A percentile compares a stretch with the other conserved stretches of the same genome.
These are phyloP conservation scores for Lunularia cruciata DNA, from an alignment of 225 moss, liverwort and hornwort genomes.

Conservation along the genomic window DNA sequence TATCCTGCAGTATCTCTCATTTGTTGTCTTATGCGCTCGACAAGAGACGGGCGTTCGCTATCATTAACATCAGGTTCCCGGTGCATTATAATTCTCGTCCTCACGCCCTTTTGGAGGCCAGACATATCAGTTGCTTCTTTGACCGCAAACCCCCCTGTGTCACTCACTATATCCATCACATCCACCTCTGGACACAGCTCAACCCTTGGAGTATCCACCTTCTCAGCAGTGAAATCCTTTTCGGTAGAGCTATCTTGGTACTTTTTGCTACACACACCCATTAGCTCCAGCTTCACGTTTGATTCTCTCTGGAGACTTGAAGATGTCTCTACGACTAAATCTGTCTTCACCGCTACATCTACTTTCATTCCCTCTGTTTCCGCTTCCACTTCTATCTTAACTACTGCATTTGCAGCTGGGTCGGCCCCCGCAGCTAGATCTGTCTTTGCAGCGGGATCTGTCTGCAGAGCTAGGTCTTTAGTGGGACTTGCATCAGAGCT, in stretches of 20 bases:
- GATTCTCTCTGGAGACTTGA: slow-evolving; percentile 4
- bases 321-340: background rate
- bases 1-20: slow-evolving; percentile 70
- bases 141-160: slow-evolving; percentile 20
- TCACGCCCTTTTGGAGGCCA: slow-evolving; percentile 50
- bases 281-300: no score
- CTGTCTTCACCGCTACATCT: no score
- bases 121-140: slow-evolving; percentile 33
- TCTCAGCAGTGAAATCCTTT: slow-evolving; percentile 5
- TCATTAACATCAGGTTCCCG: slow-evolving; percentile 34
- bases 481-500: no score
- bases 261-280: no score
- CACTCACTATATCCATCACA: slow-evolving; percentile 55
- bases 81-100: slow-evolving; percentile 65
- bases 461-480: no score
- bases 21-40: slow-evolving; percentile 80
- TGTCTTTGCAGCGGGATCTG: background rate
- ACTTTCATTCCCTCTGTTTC: no score
- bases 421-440: background rate
- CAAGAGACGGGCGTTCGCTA: slow-evolving; percentile 52
- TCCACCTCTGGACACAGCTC: slow-evolving; percentile 22
- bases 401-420: no score
- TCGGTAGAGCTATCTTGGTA: no score
- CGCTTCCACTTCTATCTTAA: no score
- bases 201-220: slow-evolving; percentile 3